These are phyloP conservation scores for Haplosporangium gracile DNA, from an alignment of 192 early-diverging fungal genomes.

Conservation along the genomic window DNA sequence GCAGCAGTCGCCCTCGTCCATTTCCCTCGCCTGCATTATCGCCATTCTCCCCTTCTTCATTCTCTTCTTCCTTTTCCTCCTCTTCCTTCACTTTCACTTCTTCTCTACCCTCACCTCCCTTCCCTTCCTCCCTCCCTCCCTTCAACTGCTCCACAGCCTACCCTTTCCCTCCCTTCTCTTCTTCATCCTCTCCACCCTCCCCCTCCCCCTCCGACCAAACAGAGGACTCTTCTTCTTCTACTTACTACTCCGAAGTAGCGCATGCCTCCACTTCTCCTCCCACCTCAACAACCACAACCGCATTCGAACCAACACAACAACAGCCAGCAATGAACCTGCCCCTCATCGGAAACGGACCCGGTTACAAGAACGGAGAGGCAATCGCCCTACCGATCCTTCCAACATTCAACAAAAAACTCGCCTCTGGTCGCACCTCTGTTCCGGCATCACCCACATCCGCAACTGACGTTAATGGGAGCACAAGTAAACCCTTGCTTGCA, in stretches of 20 bases:
- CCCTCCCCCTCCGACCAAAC: neutral
- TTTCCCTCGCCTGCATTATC: neutral
- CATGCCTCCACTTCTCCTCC: neutral
- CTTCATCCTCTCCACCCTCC: neutral
- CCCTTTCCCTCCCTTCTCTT: neutral
- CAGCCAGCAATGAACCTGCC: conserved; percentile 25
- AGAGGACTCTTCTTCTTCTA: neutral
- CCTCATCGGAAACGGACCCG: conserved; percentile 50
- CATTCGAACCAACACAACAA: neutral
- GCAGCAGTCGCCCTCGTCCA: neutral
- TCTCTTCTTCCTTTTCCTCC: neutral
- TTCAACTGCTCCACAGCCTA: neutral
- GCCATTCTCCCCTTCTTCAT: neutral
- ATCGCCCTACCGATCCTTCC: conserved; percentile 44
- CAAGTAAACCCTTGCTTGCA: conserved; percentile 9
- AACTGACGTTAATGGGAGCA: conserved; percentile 4
- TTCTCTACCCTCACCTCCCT: neutral
- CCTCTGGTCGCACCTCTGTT: neutral
- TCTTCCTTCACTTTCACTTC: conserved; percentile 2
- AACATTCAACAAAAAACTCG: conserved; percentile 35
- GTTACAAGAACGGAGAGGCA: conserved; percentile 51
- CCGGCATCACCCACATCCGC: conserved; percentile 15
- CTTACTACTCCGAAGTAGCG: neutral
- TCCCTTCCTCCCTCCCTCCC: neutral
- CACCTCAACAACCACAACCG: neutral